Base-by-base conservation (phyloP, 768 basidiomycete species). In the Naematelia aurantialba region DNA sequence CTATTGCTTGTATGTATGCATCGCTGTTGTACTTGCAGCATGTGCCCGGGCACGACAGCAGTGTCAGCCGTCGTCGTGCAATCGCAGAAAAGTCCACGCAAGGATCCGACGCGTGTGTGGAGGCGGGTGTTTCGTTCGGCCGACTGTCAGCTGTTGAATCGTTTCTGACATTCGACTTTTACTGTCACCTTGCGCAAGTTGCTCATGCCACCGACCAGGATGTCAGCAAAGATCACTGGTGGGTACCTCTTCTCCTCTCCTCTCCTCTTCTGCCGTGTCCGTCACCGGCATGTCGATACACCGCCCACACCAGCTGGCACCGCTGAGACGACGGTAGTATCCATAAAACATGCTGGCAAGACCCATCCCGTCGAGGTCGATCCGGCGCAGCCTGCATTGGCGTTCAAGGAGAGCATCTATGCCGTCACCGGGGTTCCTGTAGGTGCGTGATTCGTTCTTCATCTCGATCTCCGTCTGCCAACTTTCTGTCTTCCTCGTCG, bases 311-410 rank as follows among this genome's bases (percentile, higher is more conserved):
- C n/a, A n/a, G n/a, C n/a, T n/a, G n/a, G n/a, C n/a, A n/a, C n/a
- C n/a, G n/a, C n/a, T n/a, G n/a, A n/a, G n/a, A n/a, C n/a, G n/a
- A 39, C 62, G 14, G 19, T 63, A 55, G 89, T 99, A 3, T 83
- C 86, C 67, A 84, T 97, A 76, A 97, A 96, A 77, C 91, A 98
- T 73, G 84, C 89, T 12, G 92, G 91, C 57, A 91, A 91, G 79
- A 79, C 82, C 0, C 81, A 87, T 77, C 81, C 85, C 63, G 74
- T 96, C 42, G 75, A 82, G 48, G 85, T 96, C 47, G 86, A 96
- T 77, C 86, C 79, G 80, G 83, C 4, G 83, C 22, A 29, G 22
- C 5, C 88, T 1, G 84, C 87, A 1, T 70, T 80, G 14, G 83
- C 78, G 13, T 93, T 98, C 83, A 97, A 96, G 76, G 84, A 90